Conservation (phyloP, 2,329 filamentous ascomycete genomes). For the Laburnicola sp. region DNA sequence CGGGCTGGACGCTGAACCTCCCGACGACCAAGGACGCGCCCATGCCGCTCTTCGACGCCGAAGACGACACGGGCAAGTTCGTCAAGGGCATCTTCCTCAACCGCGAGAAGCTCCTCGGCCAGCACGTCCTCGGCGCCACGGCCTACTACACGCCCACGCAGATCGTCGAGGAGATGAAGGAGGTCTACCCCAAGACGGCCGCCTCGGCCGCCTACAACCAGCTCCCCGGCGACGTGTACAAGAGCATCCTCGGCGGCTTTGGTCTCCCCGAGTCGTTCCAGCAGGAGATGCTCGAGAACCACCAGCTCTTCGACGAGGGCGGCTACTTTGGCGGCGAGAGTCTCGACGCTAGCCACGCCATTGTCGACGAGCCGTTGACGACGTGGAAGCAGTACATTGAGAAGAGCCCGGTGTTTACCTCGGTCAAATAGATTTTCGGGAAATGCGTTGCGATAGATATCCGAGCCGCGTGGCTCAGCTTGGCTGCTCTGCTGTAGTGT, state of each 20-base stretch:
- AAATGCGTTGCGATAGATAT: not conserved
- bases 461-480: not conserved
- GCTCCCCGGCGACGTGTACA: slow-evolving; percentile 6
- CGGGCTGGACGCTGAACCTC: slow-evolving; percentile 8
- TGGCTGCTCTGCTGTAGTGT: not conserved
- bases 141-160: slow-evolving; percentile 6
- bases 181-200: slow-evolving; percentile 5
- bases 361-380: slow-evolving; percentile 11
- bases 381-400: slow-evolving; percentile 12
- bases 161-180: slow-evolving; percentile 4
- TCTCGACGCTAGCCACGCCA: slow-evolving; percentile 8
- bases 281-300: slow-evolving; percentile 6
- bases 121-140: slow-evolving; percentile 6
- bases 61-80: slow-evolving; percentile 7
- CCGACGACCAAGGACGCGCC: slow-evolving; percentile 9
- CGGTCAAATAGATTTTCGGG: not conserved
- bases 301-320: slow-evolving; percentile 8
- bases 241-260: slow-evolving; percentile 6
- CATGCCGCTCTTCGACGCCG: slow-evolving; percentile 12
- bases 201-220: slow-evolving; percentile 9
- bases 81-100: slow-evolving; percentile 9
- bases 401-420: slow-evolving; percentile 6
- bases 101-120: slow-evolving; percentile 5
- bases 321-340: slow-evolving; percentile 13
- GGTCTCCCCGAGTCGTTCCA: slow-evolving; percentile 5